Base-by-base conservation (phyloP, 2,329 filamentous ascomycete genomes). In the Ophiocordyceps sinensis region DNA sequence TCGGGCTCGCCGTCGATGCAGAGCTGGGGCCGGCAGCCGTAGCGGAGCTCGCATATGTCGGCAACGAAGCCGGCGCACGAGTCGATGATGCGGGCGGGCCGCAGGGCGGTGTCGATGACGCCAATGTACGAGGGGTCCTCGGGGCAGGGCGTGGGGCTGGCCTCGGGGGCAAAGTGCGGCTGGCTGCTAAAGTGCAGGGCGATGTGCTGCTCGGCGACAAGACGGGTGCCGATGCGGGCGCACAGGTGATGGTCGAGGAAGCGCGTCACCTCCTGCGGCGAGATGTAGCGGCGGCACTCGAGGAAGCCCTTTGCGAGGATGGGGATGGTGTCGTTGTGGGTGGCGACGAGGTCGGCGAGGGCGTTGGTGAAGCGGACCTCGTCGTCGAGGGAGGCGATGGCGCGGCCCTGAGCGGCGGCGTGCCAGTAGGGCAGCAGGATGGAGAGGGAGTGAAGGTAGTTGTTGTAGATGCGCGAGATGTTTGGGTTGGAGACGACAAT, bases 401-500 rank as follows among this genome's bases (percentile, higher is more conserved):
- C 52, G 9, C 49, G 54, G 35, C 58, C 58, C 26, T 54, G 48
- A 36, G 50, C 51, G 7, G 58, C 72, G 28, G 82, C 79, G 54
- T 62, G 59, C 53, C 60, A 62, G 66, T 89, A 95, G 5, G 89
- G 88, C 4, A 96, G 74, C 14, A 98, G 71, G 1, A 87, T 94
- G 2, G 85, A 89, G 17, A 98, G 69, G 3, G 87, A 94, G 62
- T 95, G 88, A 36, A 94, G 71, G 61, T 98, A 98, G 63, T 95
- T 96, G 62, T 85, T 80, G 68, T 96, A 94, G 49, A 98, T 98
- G 53, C 82, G 81, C 23, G 82, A 84, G 51, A 98, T 87, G 58
- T 95, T 86, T 1, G 87, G 85, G 58, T 98, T 96, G n/a, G 89
- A 88, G 23, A 98, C 91, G 42, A 98, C 89, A 48, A 98, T 96